Percentiles rank a stretch among this genome's conserved stretches.
Conservation (phyloP, 2,329 filamentous ascomycete species). For the Fusarium verticillioides region DNA sequence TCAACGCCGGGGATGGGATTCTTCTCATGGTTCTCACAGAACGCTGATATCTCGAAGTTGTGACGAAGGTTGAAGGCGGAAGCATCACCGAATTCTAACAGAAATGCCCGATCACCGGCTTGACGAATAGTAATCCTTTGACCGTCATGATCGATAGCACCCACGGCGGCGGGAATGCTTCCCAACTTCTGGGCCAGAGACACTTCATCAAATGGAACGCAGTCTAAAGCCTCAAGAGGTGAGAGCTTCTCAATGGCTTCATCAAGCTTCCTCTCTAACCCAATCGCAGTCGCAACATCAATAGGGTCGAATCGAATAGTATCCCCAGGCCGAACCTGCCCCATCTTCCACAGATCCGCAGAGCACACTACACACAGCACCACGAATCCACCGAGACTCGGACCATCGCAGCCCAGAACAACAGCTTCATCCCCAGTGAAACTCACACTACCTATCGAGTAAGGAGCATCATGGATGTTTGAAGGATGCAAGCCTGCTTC, state of each 20-base stretch:
- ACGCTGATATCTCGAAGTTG: constrained; percentile 49
- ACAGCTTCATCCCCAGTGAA: constrained; percentile 57
- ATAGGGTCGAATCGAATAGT: constrained; percentile 49
- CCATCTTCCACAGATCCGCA: constrained; percentile 56
- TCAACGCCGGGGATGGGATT: constrained; percentile 45
- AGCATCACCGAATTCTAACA: constrained; percentile 49
- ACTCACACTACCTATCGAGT: constrained; percentile 55
- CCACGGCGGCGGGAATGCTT: constrained; percentile 18
- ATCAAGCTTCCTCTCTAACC: constrained; percentile 38
- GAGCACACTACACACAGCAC: constrained; percentile 52
- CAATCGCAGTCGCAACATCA: constrained; percentile 39
- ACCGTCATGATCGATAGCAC: constrained; percentile 20
- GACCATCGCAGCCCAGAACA: constrained; percentile 53
- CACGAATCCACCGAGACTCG: constrained; percentile 56
- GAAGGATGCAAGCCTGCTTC: constrained; percentile 54
- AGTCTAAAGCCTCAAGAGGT: not conserved
- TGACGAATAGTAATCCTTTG: constrained; percentile 41
- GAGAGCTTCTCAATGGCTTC: constrained; percentile 38
- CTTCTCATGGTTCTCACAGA: constrained; percentile 47
- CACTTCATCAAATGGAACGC: not conserved
- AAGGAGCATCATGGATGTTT: constrained; percentile 55
- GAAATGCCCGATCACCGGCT: constrained; percentile 49
- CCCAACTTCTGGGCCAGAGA: not conserved
- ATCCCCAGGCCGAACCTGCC: constrained; percentile 54
- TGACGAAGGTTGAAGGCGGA: constrained; percentile 47